A percentile compares a stretch with the other conserved stretches of the same genome.
These are phyloP conservation scores for Sphagnurus paluster DNA, from an alignment of 1,284 basidiomycete genomes.

Conservation along the genomic window DNA sequence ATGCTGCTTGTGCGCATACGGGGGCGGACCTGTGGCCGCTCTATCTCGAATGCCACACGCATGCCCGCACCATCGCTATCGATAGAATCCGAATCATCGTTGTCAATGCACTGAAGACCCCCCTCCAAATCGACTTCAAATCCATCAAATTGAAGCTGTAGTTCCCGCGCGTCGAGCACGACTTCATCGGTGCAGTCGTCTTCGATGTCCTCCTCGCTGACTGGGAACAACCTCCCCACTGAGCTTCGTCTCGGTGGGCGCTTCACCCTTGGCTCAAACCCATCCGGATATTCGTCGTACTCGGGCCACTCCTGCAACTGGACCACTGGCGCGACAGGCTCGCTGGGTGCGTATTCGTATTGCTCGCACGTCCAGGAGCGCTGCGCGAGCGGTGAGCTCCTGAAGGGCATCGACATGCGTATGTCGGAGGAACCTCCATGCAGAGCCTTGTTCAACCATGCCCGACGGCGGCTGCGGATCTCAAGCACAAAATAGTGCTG, in stretches of 20 bases:
- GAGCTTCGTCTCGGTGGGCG: constrained; percentile 20
- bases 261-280: constrained; percentile 16
- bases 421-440: constrained; percentile 24
- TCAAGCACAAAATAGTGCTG: constrained; percentile 48
- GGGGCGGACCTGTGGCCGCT: constrained; percentile 24
- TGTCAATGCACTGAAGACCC: constrained; percentile 17
- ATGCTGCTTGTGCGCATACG: constrained; percentile 32
- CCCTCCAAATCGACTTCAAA: constrained; percentile 28
- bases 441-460: constrained; percentile 50
- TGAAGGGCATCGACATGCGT: constrained; percentile 44
- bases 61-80: constrained; percentile 15
- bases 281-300: constrained; percentile 19
- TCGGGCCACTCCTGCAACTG: constrained; percentile 13
- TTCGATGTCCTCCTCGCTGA: constrained; percentile 49
- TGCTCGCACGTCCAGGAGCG: constrained; percentile 35
- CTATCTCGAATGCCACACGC: constrained; percentile 21
- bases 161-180: constrained; percentile 18
- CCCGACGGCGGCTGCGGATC: constrained; percentile 50
- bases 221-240: constrained; percentile 39
- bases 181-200: constrained; percentile 23
- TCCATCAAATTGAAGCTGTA: constrained; percentile 27
- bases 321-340: too few species aligned
- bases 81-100: constrained; percentile 12
- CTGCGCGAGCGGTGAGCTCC: constrained; percentile 37
- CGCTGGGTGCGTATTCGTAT: constrained; percentile 27